These are phyloP conservation scores for Coniochaeta pulveracea DNA, from an alignment of 2,329 filamentous ascomycete genomes.

Conservation along the genomic window DNA sequence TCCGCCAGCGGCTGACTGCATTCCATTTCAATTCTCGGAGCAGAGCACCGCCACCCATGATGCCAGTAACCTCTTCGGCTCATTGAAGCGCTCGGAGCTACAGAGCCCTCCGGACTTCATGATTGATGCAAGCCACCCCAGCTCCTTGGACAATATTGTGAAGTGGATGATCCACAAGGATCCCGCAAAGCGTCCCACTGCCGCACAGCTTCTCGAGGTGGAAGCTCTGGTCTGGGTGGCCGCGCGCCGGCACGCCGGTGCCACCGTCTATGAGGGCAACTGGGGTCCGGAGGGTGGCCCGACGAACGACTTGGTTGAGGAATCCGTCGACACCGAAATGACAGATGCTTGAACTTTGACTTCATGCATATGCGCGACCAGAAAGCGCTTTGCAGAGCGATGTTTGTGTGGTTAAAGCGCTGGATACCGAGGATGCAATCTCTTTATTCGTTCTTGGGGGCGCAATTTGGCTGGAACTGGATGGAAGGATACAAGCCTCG, in stretches of 20 bases:
- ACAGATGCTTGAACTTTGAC: conserved; percentile 34
- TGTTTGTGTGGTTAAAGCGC: no score
- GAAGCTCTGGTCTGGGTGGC: conserved; percentile 74
- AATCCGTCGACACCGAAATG: conserved; percentile 42
- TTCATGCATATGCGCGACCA: conserved; percentile 10
- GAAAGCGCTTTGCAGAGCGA: no score
- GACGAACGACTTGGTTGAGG: conserved; percentile 6
- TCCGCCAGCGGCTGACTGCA: conserved; percentile 4
- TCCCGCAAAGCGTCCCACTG: conserved; percentile 60
- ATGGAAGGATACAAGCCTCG: no score
- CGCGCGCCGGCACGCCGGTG: conserved; percentile 66
- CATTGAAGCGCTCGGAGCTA: conserved; percentile 36
- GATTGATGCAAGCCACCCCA: conserved; percentile 59
- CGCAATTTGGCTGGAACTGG: no score
- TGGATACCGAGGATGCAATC: no score
- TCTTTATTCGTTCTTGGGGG: no score
- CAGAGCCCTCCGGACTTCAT: conserved; percentile 74
- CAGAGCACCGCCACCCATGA: conserved; percentile 16
- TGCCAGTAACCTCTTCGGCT: conserved; percentile 31
- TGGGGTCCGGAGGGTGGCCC: conserved; percentile 66
- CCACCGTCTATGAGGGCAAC: conserved; percentile 92
- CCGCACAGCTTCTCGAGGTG: conserved; percentile 60
- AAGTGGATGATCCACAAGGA: conserved; percentile 77
- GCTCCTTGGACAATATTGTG: conserved; percentile 76
- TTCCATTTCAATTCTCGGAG: conserved; percentile 3